Evolutionary conservation across 306 rosid species (phyloP), one percentile per base, ranked within the genome.

Genomic region (Pterocarpus santalinus): DNA sequence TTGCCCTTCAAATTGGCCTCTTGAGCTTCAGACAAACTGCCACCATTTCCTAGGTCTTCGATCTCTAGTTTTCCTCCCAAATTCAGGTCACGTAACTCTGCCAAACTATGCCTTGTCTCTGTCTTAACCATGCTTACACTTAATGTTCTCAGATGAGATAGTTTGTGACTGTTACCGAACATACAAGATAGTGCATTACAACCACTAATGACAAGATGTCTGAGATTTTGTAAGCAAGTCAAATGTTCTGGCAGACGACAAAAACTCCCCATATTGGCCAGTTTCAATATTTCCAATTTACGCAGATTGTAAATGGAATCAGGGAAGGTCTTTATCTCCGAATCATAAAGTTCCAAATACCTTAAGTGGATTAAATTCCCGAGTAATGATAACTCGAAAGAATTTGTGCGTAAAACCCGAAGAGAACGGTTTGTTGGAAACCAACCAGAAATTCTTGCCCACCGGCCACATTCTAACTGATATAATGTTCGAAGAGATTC

Each of bases 101-200:
- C 46, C 11, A 70, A 14, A 6, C n/a, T 51, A 17, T 16, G 17
- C 10, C 66, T 36, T 38, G 16, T 2, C 28, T 36, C 9, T 2
- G 17, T n/a, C 5, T 33, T 4, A 0, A 56, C 66, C 15, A 73
- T 56, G 53, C 11, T 16, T 55, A 5, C 30, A 55, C 30, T 55
- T n/a, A 65, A 39, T 65, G 70, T 36, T 65, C 32, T 65, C 5
- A 70, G 8, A 33, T 8, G 13, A 63, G 28, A 34, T 7, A 76
- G 53, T 4, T 64, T 76, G 39, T 61, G 52, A 39, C 56, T n/a
- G 35, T 56, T 0, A 6, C 58, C 68, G 39, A 61, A 60, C 60
- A 56, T 3, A 0, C 1, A 1, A n/a, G 16, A 44, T 32, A 80
- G 34, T 0, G 17, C 5, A 1, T 0, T 0, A 35, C 55, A 62